A percentile compares a stretch with the other conserved stretches of the same genome.
Conservation (phyloP, 2,329 filamentous ascomycete species). For the Allantophomopsis cytisporea region DNA sequence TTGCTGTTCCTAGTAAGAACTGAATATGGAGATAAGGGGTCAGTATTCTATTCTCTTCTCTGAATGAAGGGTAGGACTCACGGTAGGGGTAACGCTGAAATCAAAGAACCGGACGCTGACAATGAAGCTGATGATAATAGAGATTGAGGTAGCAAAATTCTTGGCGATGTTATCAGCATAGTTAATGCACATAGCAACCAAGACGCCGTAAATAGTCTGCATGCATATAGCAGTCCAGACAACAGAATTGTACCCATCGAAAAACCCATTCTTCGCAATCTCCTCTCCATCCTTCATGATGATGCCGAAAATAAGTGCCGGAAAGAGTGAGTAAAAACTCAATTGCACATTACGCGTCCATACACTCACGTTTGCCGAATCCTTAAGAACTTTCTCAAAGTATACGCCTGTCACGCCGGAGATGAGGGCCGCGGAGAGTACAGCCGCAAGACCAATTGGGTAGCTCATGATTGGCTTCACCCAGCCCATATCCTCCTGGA, state of each 20-base stretch:
- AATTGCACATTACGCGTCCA: conserved; percentile 95
- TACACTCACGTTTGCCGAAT: conserved; percentile 65
- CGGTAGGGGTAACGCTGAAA: conserved; percentile 57
- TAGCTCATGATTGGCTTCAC: conserved; percentile 52
- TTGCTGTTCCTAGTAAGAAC: conserved; percentile 69
- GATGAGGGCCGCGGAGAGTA: conserved; percentile 62
- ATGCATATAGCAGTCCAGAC: conserved; percentile 78
- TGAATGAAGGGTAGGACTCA: conserved; percentile 31
- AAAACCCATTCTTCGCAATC: conserved; percentile 77
- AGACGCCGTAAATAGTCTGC: conserved; percentile 72
- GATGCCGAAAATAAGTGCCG: conserved; percentile 75
- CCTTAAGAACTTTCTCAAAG: conserved; percentile 85
- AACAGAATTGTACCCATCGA: conserved; percentile 84
- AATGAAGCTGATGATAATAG: conserved; percentile 75
- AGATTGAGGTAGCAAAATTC: conserved; percentile 87
- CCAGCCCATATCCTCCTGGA: conserved; percentile 47
- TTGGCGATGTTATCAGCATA: conserved; percentile 85
- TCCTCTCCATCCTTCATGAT: conserved; percentile 76
- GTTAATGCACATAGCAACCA: conserved; percentile 72
- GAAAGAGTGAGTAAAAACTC: conserved; percentile 86
- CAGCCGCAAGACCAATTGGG: conserved; percentile 65
- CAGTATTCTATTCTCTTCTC: not conserved
- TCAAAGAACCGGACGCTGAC: conserved; percentile 80
- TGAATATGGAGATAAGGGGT: conserved; percentile 21
- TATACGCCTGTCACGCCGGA: conserved; percentile 80